Percentiles rank a stretch among this genome's conserved stretches.
These are phyloP conservation scores for Ophiostoma piceae DNA, from an alignment of 2,329 filamentous ascomycete species.

Conservation along the genomic window DNA sequence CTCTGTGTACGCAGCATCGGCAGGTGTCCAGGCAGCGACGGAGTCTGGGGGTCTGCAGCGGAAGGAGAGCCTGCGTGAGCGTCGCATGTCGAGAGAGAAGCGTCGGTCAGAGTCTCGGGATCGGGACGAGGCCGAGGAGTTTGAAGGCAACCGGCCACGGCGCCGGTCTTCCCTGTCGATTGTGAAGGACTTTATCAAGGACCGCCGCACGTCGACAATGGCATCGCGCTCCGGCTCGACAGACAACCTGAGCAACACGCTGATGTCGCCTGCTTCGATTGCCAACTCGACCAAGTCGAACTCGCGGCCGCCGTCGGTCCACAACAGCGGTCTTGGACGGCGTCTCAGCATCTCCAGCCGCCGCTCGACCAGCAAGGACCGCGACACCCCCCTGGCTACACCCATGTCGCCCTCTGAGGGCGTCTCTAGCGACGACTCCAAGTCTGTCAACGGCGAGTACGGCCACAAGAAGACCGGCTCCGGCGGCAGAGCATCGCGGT, in stretches of 20 bases:
- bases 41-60: constrained; percentile 29
- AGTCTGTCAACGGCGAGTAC: neutral
- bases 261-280: constrained; percentile 29
- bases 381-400: constrained; percentile 29
- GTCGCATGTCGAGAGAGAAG: constrained; percentile 43
- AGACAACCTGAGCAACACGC: constrained; percentile 30
- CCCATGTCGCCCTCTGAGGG: constrained; percentile 42
- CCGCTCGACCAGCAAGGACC: constrained; percentile 46
- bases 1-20: constrained; percentile 19
- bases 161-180: constrained; percentile 56
- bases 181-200: constrained; percentile 58
- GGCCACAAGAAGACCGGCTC: constrained; percentile 36
- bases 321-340: constrained; percentile 48
- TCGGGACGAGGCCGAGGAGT: constrained; percentile 26
- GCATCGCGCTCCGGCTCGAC: constrained; percentile 30
- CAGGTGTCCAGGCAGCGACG: constrained; percentile 20
- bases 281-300: constrained; percentile 40
- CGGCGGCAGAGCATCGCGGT: constrained; percentile 45
- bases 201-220: constrained; percentile 45
- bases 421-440: constrained; percentile 43
- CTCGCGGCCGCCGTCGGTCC: constrained; percentile 44
- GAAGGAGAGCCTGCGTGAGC: constrained; percentile 45
- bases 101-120: constrained; percentile 37
- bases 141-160: constrained; percentile 31
- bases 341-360: constrained; percentile 62